phyloP scores from a whole-genome alignment of 169 alveolate species.

The Perkinsus olseni region DNA sequence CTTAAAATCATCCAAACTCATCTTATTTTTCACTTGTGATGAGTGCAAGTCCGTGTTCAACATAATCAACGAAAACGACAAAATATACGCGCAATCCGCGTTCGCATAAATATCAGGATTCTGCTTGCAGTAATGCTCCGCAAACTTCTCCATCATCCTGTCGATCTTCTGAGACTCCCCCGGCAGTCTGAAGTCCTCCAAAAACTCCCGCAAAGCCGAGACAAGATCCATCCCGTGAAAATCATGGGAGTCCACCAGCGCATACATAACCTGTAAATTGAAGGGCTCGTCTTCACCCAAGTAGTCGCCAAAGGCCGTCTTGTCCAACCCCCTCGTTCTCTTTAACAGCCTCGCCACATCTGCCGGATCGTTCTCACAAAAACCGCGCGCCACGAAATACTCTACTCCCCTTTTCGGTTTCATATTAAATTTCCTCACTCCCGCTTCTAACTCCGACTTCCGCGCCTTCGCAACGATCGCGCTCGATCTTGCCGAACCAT shows the following conservation, averaged over 20 bases:
- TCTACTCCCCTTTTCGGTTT: slow-evolving; percentile 19
- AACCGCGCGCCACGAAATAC: slow-evolving; percentile 2
- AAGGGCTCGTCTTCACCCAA: slow-evolving; percentile 27
- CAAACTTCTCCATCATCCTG: slow-evolving; percentile 80
- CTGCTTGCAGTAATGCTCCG: slow-evolving; percentile 71
- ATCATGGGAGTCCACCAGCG: slow-evolving; percentile 9
- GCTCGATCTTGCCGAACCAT: not conserved
- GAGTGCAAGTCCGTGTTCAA: slow-evolving; percentile 80
- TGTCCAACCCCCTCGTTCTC: slow-evolving; percentile 25
- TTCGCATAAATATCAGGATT: slow-evolving; percentile 63
- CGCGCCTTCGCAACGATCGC: slow-evolving; percentile 12
- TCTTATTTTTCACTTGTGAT: slow-evolving; percentile 60
- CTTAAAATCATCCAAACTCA: slow-evolving; percentile 48
- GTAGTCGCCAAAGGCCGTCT: slow-evolving; percentile 41
- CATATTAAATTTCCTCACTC: slow-evolving; percentile 19
- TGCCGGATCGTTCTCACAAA: not conserved
- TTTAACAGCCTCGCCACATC: slow-evolving; percentile 22
- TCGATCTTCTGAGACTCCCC: slow-evolving; percentile 89
- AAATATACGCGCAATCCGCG: slow-evolving; percentile 76
- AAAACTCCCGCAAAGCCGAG: slow-evolving; percentile 64
- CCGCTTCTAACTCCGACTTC: slow-evolving; percentile 4
- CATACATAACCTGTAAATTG: not conserved
- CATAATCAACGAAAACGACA: slow-evolving; percentile 81
- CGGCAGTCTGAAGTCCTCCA: slow-evolving; percentile 81
- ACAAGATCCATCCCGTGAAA: slow-evolving; percentile 59